These are phyloP conservation scores for Clitocybe nebularis DNA, from an alignment of 1,284 basidiomycete genomes.

Conservation along the genomic window DNA sequence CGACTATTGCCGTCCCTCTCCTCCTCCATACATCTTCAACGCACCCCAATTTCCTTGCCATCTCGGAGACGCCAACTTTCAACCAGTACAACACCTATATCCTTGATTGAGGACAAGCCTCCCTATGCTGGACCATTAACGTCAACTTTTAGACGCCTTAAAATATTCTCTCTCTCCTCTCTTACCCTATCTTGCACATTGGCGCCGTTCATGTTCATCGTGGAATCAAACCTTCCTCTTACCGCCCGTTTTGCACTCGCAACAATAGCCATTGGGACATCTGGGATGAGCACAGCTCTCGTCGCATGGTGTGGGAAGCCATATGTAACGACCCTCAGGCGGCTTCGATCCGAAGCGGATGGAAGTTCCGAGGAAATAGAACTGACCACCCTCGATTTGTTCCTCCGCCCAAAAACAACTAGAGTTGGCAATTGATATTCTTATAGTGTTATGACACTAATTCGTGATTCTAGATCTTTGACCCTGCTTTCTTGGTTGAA, in stretches of 20 bases:
- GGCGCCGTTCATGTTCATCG: constrained; percentile 76
- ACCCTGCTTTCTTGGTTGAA: constrained; percentile 67
- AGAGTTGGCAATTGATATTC: constrained; percentile 25
- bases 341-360: constrained; percentile 35
- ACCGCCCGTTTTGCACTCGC: constrained; percentile 70
- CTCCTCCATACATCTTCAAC: no score
- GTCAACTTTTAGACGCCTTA: constrained; percentile 70
- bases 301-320: constrained; percentile 69
- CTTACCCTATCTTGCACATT: constrained; percentile 68
- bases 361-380: constrained; percentile 56
- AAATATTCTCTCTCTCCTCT: constrained; percentile 81
- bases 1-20: no score
- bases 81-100: neutral
- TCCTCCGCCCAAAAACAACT: constrained; percentile 53
- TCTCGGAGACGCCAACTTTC: constrained; percentile 1
- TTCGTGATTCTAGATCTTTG: constrained; percentile 53
- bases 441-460: neutral
- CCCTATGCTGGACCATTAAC: constrained; percentile 59
- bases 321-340: constrained; percentile 46
- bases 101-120: constrained; percentile 7
- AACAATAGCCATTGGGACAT: constrained; percentile 67
- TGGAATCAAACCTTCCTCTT: constrained; percentile 72
- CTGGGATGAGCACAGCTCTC: constrained; percentile 67
- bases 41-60: no score
- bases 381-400: constrained; percentile 65